Conservation (phyloP, 306 rosid genomes). For the Acacia crassicarpa region DNA sequence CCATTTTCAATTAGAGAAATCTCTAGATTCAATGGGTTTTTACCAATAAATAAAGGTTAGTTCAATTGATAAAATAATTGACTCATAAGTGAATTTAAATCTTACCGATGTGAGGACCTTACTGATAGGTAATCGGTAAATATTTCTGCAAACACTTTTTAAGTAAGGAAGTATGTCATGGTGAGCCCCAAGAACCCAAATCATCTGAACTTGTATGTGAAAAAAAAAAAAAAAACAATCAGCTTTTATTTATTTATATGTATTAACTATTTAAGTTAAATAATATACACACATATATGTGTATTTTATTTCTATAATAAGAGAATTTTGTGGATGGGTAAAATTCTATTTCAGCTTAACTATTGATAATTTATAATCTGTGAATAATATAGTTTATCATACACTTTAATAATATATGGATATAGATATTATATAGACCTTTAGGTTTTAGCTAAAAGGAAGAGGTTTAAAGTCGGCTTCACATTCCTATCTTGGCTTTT, state of each 20-base stretch:
- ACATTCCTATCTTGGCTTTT: background rate
- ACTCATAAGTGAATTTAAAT: no score
- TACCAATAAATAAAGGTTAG: no score
- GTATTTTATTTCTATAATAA: no score
- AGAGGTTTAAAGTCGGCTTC: background rate
- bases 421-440: background rate
- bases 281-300: no score
- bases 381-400: background rate
- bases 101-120: accelerated
- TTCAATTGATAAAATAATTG: no score
- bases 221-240: background rate
- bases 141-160: no score
- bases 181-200: no score
- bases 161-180: accelerated
- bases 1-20: background rate
- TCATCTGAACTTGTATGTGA: no score
- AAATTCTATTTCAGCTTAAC: background rate
- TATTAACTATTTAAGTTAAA: no score
- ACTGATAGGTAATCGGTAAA: accelerated
- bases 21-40: background rate
- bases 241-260: background rate
- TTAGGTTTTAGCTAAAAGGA: background rate
- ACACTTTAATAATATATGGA: background rate
- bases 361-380: background rate
- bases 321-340: background rate